Base-by-base conservation (phyloP, 169 alveolate species). In the Babesia ovata region DNA sequence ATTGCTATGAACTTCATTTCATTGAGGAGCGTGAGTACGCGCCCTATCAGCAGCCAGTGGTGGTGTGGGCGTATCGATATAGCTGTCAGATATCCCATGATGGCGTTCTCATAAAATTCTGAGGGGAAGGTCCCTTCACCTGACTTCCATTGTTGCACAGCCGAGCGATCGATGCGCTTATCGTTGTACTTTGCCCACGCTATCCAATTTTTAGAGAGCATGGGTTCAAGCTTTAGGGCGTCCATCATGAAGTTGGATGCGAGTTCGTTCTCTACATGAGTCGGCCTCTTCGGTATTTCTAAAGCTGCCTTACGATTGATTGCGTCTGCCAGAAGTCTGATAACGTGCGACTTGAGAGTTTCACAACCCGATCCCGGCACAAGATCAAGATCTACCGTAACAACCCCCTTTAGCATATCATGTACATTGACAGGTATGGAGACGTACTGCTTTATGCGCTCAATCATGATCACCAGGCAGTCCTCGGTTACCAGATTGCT, bases 101-200 rank as follows among this genome's bases (percentile, higher is more conserved):
- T 86, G 29, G 93, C 87, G 42, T 84, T 56, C 33, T 82, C 93
- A 46, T 76, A 75, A 11, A 60, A 50, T 29, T 79, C 74, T 45
- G 36, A 10, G 0, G 50, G n/a, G 50, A 16, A 10, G 53, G 24
- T 67, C 9, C 45, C 67, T 11, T 62, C 79, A n/a, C 36, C 44
- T 17, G 75, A 45, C 33, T 36, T 63, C 61, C 85, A 59, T 54
- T 57, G 59, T 36, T 67, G 17, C 33, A 63, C 57, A 24, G 48
- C 63, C 19, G 77, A 19, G 49, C 63, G 88, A 59, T 81, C 88
- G 26, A 81, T 81, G 45, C 75, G 67, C 28, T 81, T 81, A 58
- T 83, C 90, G 62, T 75, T 83, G 61, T 79, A 79, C 71, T 84
- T 79, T 19, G 93, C 93, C 93, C 93, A 88, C 6, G 87, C 49